These are phyloP conservation scores for Candida ipomoeae DNA, from an alignment of 805 yeast genomes.

Conservation along the genomic window DNA sequence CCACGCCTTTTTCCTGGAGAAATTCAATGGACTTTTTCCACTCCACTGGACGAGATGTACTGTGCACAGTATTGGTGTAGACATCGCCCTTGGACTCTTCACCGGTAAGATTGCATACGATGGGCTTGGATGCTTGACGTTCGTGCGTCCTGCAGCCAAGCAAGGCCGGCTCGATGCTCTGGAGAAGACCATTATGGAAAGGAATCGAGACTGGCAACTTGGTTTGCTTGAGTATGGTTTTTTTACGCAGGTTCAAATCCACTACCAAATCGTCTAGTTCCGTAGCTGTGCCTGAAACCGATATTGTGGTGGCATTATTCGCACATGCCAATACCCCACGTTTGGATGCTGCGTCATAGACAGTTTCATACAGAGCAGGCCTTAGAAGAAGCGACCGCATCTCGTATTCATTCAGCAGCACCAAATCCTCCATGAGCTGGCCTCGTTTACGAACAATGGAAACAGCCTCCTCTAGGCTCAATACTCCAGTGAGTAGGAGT, in stretches of 20 bases:
- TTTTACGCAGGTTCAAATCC: slow-evolving; percentile 12
- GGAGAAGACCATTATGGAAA: slow-evolving; percentile 44
- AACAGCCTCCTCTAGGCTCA: slow-evolving; percentile 13
- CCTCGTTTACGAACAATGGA: slow-evolving; percentile 17
- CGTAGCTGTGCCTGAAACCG: slow-evolving; percentile 38
- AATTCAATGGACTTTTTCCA: slow-evolving; percentile 36
- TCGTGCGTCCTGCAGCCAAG: slow-evolving; percentile 13
- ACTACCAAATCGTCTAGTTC: slow-evolving; percentile 23
- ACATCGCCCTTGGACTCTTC: slow-evolving; percentile 20
- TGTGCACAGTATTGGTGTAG: slow-evolving; percentile 30
- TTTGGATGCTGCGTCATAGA: slow-evolving; percentile 18
- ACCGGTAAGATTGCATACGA: slow-evolving; percentile 38
- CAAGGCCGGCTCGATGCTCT: slow-evolving; percentile 34
- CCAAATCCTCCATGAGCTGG: slow-evolving; percentile 11
- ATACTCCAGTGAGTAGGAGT: slow-evolving; percentile 13
- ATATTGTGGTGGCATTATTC: slow-evolving; percentile 42
- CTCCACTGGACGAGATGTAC: slow-evolving; percentile 42
- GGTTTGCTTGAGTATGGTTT: slow-evolving; percentile 23
- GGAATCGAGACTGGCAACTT: slow-evolving; percentile 46
- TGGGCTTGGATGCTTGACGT: slow-evolving; percentile 22
- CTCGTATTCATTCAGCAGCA: slow-evolving; percentile 13
- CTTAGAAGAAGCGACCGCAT: slow-evolving; percentile 35
- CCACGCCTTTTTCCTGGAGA: slow-evolving; percentile 15
- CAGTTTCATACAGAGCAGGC: slow-evolving; percentile 20
- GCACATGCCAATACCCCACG: slow-evolving; percentile 41